Evolutionary conservation across 345 rosid genomes (phyloP), one percentile per base, ranked within the genome.

Genomic region (Linum tenue): DNA sequence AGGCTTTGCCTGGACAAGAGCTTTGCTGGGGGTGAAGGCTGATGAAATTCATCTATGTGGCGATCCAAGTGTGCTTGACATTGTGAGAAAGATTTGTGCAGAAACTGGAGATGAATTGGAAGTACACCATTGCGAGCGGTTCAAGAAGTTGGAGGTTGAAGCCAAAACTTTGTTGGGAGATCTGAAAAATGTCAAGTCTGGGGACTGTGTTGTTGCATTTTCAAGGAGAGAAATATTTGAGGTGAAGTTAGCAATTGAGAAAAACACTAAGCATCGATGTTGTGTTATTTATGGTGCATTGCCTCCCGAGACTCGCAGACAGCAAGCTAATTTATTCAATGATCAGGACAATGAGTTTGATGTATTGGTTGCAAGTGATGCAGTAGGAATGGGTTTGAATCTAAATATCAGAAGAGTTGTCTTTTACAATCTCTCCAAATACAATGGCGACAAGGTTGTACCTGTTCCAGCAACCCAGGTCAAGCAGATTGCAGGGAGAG

Each of bases 1-100:
- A 84, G 97, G 98, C 71, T 85, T 79, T 69, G 98, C 94, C 55
- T 92, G 98, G 97, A 87, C 97, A 0, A 70, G 96, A 64, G 97
- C 98, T 57, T 67, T 92, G 74, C 96, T 90, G 59, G 97, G 98
- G 39, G 69, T 92, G 75, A 90, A 81, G 82, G 96, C 97, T 0
- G 98, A 92, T 70, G 98, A 92, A 76, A 86, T 92, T 80, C 98
- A 92, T 84, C 67, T 92, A 40, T 89, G 98, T 59, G 98, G 98
- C 44, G 96, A 92, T 80, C 97, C 96, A 7, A 92, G 96, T 78
- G 98, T 92, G 71, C 75, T 92, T 56, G 68, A 81, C 39, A 76
- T 90, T 73, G 90, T 90, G 39, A 78, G 89, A 72, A 82, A 85
- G 72, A 87, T 92, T 48, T 92, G 97, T 79, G 79, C 75, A 11